Base-by-base conservation (phyloP, 257 asterid genomes). In the Marsdenia floribunda region DNA sequence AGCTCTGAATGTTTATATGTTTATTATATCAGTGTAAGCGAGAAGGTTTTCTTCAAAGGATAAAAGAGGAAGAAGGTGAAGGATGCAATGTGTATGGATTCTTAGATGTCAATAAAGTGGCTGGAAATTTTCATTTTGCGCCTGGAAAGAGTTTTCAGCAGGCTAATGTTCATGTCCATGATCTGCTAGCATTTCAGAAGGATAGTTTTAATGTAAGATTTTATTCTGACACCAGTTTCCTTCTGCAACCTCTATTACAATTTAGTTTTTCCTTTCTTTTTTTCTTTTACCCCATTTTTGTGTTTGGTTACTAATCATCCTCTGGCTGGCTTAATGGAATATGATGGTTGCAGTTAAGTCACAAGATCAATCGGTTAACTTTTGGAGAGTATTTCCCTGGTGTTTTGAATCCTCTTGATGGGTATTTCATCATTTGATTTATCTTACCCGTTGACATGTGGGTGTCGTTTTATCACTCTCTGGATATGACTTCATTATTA, bases 71-170 rank as follows among this genome's bases (percentile, higher is more conserved):
- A 86, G 99, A 90, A 58, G 97, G 99, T 42, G 99, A 92, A 86
- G 99, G 99, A 60, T 94, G 99, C 79, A 94, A 89, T 77, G 68
- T 94, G 42, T 88, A 94, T 75, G 99, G 99, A 37, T 94, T 92
- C 86, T 79, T 94, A 87, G 99, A 92, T 74, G 96, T 94, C 76
- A 94, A 94, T 82, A 92, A 89, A 80, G 97, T 94, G 71, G 99
- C 93, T 76, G 99, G 99, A 59, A 94, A 89, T 85, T 92, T 94
- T 75, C 99, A 94, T 86, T 94, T 94, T 86, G 99, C 99, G 29
- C 99, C 99, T 74, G 99, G 99, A 79, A 94, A 94, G 91, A 92
- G 99, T 84, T 94, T 94, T 80, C 96, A 89, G 82, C 99, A 94
- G 88, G 86, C 93, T 68, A 89, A 90, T 76, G 87, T 85, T 73